phyloP scores from a whole-genome alignment of 805 yeast genomes.

The Peterozyma xylosa region DNA sequence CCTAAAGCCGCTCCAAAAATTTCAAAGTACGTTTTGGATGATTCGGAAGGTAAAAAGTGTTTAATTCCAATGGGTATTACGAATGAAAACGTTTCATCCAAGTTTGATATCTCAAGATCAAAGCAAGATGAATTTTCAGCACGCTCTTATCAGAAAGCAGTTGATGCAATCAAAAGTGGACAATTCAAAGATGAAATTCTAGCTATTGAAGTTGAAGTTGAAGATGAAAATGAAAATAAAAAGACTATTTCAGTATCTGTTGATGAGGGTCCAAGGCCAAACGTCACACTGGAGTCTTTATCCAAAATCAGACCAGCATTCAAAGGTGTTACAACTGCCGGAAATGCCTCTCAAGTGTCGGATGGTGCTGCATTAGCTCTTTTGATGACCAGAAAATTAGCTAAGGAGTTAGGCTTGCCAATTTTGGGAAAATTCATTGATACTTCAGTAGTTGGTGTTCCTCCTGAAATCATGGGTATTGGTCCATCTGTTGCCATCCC shows the following conservation, averaged over 20 bases:
- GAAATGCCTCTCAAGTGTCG: slow-evolving; percentile 92
- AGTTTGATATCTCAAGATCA: slow-evolving; percentile 54
- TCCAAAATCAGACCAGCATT: slow-evolving; percentile 82
- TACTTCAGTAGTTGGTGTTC: slow-evolving; percentile 82
- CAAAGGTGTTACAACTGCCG: slow-evolving; percentile 87
- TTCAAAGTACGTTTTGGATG: slow-evolving; percentile 36
- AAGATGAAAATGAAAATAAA: slow-evolving; percentile 45
- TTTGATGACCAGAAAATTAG: slow-evolving; percentile 78
- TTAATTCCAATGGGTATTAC: slow-evolving; percentile 95
- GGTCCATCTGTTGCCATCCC: slow-evolving; percentile 98
- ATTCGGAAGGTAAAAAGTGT: slow-evolving; percentile 52
- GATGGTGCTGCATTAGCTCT: slow-evolving; percentile 94
- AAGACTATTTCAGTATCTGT: slow-evolving; percentile 40
- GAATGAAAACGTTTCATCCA: slow-evolving; percentile 79
- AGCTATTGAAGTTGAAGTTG: slow-evolving; percentile 61
- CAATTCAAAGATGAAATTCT: slow-evolving; percentile 84
- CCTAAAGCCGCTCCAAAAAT: slow-evolving; percentile 62
- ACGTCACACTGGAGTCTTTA: slow-evolving; percentile 74
- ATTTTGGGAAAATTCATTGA: slow-evolving; percentile 76
- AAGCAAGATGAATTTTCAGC: slow-evolving; percentile 91
- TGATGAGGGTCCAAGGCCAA: slow-evolving; percentile 88
- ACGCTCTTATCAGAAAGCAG: slow-evolving; percentile 78
- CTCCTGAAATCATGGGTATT: slow-evolving; percentile 96
- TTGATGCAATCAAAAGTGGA: slow-evolving; percentile 59
- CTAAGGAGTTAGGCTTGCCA: slow-evolving; percentile 63